Evolutionary conservation across 1,139 yeast genomes (phyloP).

Genomic region (Schizosaccharomyces versatilis): DNA sequence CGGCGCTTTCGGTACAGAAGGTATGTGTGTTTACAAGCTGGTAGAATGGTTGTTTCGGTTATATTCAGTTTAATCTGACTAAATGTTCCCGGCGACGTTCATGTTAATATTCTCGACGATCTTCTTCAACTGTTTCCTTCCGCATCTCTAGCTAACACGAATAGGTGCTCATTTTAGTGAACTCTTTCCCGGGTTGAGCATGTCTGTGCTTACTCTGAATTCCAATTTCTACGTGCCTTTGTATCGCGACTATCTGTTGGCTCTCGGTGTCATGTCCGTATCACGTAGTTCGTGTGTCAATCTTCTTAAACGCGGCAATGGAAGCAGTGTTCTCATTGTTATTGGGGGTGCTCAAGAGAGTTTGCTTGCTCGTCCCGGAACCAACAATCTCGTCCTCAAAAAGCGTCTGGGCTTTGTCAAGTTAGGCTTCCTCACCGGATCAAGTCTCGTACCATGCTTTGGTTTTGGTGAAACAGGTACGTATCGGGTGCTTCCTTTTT

Average conservation of each 20-base stretch:
- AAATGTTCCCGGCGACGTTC: too few species aligned
- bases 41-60: not conserved
- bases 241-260: conserved; percentile 62
- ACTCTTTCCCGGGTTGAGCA: conserved; percentile 60
- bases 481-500: not conserved
- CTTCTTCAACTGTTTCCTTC: not conserved
- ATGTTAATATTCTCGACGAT: too few species aligned
- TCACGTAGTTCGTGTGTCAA: conserved; percentile 49
- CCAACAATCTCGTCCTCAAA: conserved; percentile 42
- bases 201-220: conserved; percentile 56
- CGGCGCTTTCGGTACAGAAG: conserved; percentile 70
- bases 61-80: not conserved
- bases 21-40: not conserved
- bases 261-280: conserved; percentile 72
- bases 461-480: conserved; percentile 73
- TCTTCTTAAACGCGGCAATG: conserved; percentile 35
- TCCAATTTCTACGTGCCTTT: conserved; percentile 77
- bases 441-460: conserved; percentile 63
- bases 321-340: conserved; percentile 64
- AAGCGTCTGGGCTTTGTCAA: conserved; percentile 50
- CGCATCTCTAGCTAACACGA: not conserved
- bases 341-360: conserved; percentile 94
- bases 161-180: conserved; percentile 35
- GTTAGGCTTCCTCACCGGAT: conserved; percentile 62
- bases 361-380: conserved; percentile 40